A percentile compares a stretch with the other conserved stretches of the same genome.
Conservation (phyloP, 352 stramenopile genomes). For the Phytopythium cucurbitacearum region DNA sequence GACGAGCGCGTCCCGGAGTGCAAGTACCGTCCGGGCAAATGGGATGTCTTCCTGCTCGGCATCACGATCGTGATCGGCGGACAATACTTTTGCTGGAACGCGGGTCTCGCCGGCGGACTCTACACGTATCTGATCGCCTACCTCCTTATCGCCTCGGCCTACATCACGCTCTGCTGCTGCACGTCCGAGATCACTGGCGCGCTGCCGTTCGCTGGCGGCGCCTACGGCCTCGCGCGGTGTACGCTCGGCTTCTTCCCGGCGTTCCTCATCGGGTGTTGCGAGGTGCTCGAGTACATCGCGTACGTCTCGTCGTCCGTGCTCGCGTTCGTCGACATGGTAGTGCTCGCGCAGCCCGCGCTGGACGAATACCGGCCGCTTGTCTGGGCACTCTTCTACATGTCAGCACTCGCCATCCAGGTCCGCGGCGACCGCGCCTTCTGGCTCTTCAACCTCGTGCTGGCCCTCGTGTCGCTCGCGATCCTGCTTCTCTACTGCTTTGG, state of each 20-base stretch:
- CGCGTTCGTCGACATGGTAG: neutral
- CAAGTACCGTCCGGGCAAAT: constrained; percentile 13
- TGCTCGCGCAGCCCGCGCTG: neutral
- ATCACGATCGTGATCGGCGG: constrained; percentile 38
- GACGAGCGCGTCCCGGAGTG: no score
- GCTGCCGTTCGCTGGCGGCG: constrained; percentile 26
- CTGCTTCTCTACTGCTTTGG: constrained; percentile 15
- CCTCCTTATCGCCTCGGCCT: constrained; percentile 20
- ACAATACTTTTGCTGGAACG: constrained; percentile 42
- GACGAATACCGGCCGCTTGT: constrained; percentile 2
- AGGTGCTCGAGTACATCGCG: constrained; percentile 37
- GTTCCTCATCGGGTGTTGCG: constrained; percentile 29
- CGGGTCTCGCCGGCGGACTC: constrained; percentile 18
- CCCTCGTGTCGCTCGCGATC: constrained; percentile 7
- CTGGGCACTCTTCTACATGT: constrained; percentile 12
- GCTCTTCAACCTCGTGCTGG: constrained; percentile 15
- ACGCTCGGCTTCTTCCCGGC: constrained; percentile 30
- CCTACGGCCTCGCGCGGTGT: constrained; percentile 29
- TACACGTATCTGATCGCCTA: constrained; percentile 25
- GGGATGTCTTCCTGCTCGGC: constrained; percentile 25
- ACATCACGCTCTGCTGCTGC: constrained; percentile 26
- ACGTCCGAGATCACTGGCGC: constrained; percentile 25
- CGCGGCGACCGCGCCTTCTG: constrained; percentile 18
- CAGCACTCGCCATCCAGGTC: constrained; percentile 13
- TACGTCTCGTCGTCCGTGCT: constrained; percentile 30